phyloP scores from a whole-genome alignment of 192 early-diverging fungal genomes.

The Coemansia sp. region DNA sequence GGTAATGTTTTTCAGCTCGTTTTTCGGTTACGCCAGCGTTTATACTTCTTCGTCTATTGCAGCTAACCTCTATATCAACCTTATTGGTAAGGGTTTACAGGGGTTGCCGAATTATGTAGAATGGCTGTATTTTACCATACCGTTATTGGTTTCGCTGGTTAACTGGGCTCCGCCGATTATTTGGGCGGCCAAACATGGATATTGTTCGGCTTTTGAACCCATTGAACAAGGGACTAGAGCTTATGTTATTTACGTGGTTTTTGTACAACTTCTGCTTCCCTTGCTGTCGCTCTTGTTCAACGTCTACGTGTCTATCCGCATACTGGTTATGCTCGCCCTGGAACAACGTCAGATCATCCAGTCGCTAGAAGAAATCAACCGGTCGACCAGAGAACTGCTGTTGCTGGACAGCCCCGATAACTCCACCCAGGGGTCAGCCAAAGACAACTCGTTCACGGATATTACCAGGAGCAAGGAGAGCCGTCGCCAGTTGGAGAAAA shows the following conservation, averaged over 20 bases:
- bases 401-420: background rate
- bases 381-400: background rate
- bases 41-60: slow-evolving; percentile 14
- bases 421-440: background rate
- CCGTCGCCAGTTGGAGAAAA: background rate
- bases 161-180: slow-evolving; percentile 5
- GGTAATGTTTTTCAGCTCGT: slow-evolving; percentile 3
- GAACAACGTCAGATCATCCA: slow-evolving; percentile 4
- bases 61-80: slow-evolving; percentile 8
- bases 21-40: slow-evolving; percentile 12
- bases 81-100: background rate
- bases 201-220: slow-evolving; percentile 14
- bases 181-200: slow-evolving; percentile 5
- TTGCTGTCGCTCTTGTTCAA: slow-evolving; percentile 3
- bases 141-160: background rate
- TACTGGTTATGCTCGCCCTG: background rate
- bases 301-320: background rate
- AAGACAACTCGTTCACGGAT: background rate
- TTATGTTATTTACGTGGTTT: slow-evolving; percentile 1
- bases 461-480: background rate
- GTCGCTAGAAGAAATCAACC: background rate
- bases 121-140: slow-evolving; percentile 6
- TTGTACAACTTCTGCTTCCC: slow-evolving; percentile 4
- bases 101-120: background rate
- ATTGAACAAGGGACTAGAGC: background rate